Evolutionary conservation across 805 yeast species (phyloP), one percentile per base, ranked within the genome.

Genomic region (Cyberlindnera xishuangbannaensis): DNA sequence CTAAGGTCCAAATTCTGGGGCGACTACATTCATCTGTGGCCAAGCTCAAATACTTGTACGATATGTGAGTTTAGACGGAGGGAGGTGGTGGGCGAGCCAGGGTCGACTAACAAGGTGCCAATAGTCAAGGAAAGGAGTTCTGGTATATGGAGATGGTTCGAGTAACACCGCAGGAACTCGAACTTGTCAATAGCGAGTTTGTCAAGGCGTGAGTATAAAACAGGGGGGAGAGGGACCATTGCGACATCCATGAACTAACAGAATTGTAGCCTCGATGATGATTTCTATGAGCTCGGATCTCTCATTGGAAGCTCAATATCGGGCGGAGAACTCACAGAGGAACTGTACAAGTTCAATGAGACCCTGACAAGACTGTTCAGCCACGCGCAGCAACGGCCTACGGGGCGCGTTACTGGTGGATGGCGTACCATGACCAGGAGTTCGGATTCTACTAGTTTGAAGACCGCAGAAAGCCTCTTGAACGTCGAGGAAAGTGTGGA

Each of bases 331-430:
- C 26, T 40, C 6, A 40, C 46, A 1, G 37, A 41, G 6, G 45
- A 46, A 24, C 29, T 52, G 3, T 52, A 52, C 40, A 45, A 44
- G 23, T 42, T 52, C 29, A 50, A 52, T 19, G 55, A 51, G 36
- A 41, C 50, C 2, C 31, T 52, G 6, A 47, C 55, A 10, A 31
- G 55, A 13, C 28, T 51, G 6, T 41, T 48, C 22, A 36, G 33
- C 18, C 34, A 38, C 11, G 27, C 31, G 13, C 30, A 22, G n/a
- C 35, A 24, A 14, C 33, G 14, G 9, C 23, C 27, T 8, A 8
- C 15, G 23, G 23, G 11, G 12, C 9, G 11, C 23, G 12, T 12
- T 12, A 20, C 23, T 9, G 9, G 11, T 12, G 12, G 12, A 9
- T 20, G 11, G 11, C 9, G 23, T 9, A 20, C 11, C 23, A 12